These are phyloP conservation scores for Prosopis cineraria DNA, from an alignment of 306 rosid species.

Conservation along the genomic window DNA sequence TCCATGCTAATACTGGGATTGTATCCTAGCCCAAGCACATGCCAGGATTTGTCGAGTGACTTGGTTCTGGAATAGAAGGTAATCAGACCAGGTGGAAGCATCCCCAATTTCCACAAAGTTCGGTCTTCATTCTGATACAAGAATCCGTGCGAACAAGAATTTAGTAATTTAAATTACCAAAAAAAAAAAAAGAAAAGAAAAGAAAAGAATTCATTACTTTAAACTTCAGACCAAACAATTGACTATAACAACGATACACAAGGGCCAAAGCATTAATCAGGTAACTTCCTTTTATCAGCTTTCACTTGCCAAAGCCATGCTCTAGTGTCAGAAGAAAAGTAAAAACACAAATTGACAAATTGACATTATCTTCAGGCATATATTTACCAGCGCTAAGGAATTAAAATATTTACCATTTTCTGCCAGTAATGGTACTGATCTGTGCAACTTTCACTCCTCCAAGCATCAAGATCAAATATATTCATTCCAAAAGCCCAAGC, in stretches of 20 bases:
- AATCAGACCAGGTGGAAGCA: constrained; percentile 81
- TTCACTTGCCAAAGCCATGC: background rate
- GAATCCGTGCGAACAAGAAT: constrained; percentile 33
- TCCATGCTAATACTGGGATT: constrained; percentile 98
- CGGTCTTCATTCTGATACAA: constrained; percentile 73
- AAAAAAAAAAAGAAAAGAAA: constrained; percentile 16
- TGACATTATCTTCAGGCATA: constrained; percentile 7
- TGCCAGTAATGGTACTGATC: constrained; percentile 92
- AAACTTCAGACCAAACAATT: background rate
- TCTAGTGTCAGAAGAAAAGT: background rate
- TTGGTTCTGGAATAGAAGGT: constrained; percentile 88
- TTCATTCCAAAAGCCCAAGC: constrained; percentile 98
- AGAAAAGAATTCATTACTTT: constrained; percentile 21
- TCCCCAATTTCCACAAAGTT: constrained; percentile 70
- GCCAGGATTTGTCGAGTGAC: constrained; percentile 98
- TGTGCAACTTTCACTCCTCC: constrained; percentile 89
- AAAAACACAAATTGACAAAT: background rate
- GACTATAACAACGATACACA: constrained; percentile 14
- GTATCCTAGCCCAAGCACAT: constrained; percentile 96
- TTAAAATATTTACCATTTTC: constrained; percentile 63
- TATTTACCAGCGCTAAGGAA: constrained; percentile 16
- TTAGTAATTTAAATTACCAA: constrained; percentile 5
- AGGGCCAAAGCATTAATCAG: constrained; percentile 23
- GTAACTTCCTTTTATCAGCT: background rate
- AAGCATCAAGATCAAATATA: constrained; percentile 93